Evolutionary conservation across 2,329 filamentous ascomycete genomes (phyloP).

Genomic region (Orbilia quercus): DNA sequence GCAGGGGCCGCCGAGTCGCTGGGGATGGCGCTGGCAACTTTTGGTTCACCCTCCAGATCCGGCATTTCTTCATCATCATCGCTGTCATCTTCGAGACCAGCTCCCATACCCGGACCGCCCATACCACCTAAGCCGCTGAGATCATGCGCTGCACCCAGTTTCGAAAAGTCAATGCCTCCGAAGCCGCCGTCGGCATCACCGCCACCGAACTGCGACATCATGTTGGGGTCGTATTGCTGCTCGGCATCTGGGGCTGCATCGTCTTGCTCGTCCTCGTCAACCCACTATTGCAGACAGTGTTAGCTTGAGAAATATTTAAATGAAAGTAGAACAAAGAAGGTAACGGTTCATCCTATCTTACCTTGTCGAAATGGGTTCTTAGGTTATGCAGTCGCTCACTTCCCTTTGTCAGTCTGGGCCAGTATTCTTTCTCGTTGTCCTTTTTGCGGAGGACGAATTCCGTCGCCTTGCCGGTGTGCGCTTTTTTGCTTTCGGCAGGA

Average conservation of each 20-base stretch:
- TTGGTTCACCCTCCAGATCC: conserved; percentile 58
- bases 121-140: conserved; percentile 66
- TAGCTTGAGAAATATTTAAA: not conserved
- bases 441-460: conserved; percentile 96
- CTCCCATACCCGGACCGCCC: conserved; percentile 19
- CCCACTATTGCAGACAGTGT: conserved; percentile 70
- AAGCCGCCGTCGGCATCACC: conserved; percentile 61
- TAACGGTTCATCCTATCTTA: too few species aligned
- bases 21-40: conserved; percentile 36
- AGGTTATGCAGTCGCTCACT: conserved; percentile 90
- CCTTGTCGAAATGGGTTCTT: conserved; percentile 99
- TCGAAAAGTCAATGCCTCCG: conserved; percentile 91
- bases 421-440: conserved; percentile 92
- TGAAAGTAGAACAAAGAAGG: too few species aligned
- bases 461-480: conserved; percentile 88
- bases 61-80: conserved; percentile 60
- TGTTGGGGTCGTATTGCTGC: conserved; percentile 52
- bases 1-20: conserved; percentile 21
- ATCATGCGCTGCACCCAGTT: conserved; percentile 75
- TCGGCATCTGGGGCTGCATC: conserved; percentile 77
- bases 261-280: conserved; percentile 98
- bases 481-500: conserved; percentile 80
- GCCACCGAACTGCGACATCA: conserved; percentile 66
- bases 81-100: conserved; percentile 56
- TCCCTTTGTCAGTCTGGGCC: conserved; percentile 94